Evolutionary conservation across 441 rosid genomes (phyloP).

Genomic region (Bocquillonia castaneifolia): DNA sequence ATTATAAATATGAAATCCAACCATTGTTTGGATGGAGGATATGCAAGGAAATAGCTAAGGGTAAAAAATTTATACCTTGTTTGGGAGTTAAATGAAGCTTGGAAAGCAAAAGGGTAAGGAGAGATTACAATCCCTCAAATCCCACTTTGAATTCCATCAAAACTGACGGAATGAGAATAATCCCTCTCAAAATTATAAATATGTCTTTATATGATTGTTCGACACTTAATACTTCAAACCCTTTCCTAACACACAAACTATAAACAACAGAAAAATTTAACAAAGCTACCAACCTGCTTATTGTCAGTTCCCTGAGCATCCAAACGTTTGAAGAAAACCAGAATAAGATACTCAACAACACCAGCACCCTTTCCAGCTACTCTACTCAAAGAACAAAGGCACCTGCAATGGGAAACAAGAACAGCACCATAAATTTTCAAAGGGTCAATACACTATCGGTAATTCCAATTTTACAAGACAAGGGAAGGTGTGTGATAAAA

Average conservation of each 20-base stretch:
- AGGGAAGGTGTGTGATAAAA: not conserved
- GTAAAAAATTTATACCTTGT: too few species aligned
- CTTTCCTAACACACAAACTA: not conserved
- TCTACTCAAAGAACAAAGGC: constrained; percentile 85
- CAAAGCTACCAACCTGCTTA: constrained; percentile 68
- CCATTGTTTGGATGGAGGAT: too few species aligned
- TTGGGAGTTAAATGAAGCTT: too few species aligned
- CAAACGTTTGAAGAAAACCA: constrained; percentile 76
- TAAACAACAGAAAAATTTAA: not conserved
- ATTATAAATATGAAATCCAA: not conserved
- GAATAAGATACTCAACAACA: constrained; percentile 81
- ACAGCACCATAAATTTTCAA: constrained; percentile 18
- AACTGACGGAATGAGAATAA: too few species aligned
- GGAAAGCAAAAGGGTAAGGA: too few species aligned
- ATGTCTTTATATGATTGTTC: too few species aligned
- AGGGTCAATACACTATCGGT: too few species aligned
- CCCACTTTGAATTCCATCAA: too few species aligned
- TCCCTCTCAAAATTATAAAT: too few species aligned
- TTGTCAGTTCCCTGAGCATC: constrained; percentile 69
- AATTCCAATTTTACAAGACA: not conserved
- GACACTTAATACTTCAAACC: not conserved
- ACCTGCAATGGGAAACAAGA: constrained; percentile 47
- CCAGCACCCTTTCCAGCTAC: constrained; percentile 69
- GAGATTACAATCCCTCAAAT: too few species aligned
- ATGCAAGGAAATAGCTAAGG: too few species aligned